These are phyloP conservation scores for Penstemon newberryi DNA, from an alignment of 257 asterid genomes.

Conservation along the genomic window DNA sequence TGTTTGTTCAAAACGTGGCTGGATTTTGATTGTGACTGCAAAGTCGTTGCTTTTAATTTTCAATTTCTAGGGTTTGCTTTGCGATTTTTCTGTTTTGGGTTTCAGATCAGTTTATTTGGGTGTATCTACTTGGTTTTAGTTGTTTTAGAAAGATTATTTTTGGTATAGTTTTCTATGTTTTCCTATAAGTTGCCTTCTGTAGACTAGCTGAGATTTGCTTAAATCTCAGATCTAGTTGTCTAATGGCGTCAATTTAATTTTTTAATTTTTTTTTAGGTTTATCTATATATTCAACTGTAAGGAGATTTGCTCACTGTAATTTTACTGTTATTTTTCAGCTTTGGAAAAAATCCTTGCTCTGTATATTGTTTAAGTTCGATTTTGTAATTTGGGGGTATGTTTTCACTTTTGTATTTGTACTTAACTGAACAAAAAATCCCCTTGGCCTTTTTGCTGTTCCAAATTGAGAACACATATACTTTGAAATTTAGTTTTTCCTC, in stretches of 20 bases:
- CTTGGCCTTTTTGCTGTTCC: background rate
- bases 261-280: background rate
- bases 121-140: background rate
- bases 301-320: background rate
- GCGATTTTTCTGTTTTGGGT: slow-evolving; percentile 15
- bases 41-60: background rate
- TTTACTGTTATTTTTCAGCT: background rate
- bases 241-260: background rate
- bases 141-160: slow-evolving; percentile 6
- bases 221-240: slow-evolving; percentile 34
- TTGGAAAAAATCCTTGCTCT: background rate
- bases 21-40: background rate
- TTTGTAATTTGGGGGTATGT: background rate
- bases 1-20: slow-evolving; percentile 12
- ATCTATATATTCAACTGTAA: background rate
- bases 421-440: too few species aligned
- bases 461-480: background rate
- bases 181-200: background rate
- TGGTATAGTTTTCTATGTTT: background rate
- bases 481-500: background rate
- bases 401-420: background rate
- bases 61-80: slow-evolving; percentile 26
- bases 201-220: slow-evolving; percentile 19
- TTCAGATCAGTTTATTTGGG: background rate
- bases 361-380: background rate